Evolutionary conservation across 2,329 filamentous ascomycete genomes (phyloP).

Genomic region (Trichoderma sp.): DNA sequence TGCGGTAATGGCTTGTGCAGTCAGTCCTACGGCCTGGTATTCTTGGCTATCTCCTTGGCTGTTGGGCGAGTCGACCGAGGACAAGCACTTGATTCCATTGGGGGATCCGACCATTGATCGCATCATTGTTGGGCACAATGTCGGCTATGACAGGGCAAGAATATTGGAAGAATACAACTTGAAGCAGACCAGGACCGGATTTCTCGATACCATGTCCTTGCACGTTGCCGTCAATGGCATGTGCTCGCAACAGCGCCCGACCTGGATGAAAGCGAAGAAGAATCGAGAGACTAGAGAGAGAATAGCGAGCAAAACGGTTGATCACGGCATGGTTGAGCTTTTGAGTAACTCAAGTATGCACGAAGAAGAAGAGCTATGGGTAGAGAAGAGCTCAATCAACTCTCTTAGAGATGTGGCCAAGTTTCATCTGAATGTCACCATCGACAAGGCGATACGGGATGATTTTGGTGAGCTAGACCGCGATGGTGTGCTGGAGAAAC

Average conservation of each 20-base stretch:
- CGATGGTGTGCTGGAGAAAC: constrained; percentile 66
- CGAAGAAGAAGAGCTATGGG: constrained; percentile 94
- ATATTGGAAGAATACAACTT: constrained; percentile 88
- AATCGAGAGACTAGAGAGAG: constrained; percentile 81
- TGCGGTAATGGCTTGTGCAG: constrained; percentile 95
- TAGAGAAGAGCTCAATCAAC: constrained; percentile 91
- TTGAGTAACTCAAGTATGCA: constrained; percentile 71
- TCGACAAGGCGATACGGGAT: constrained; percentile 87
- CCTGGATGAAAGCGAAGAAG: constrained; percentile 97
- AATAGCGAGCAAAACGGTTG: constrained; percentile 71
- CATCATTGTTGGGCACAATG: constrained; percentile 90
- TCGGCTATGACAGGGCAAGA: constrained; percentile 90
- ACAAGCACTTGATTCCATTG: constrained; percentile 82
- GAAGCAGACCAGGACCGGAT: constrained; percentile 79
- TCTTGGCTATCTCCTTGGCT: constrained; percentile 97
- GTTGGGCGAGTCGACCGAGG: constrained; percentile 75
- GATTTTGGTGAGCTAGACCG: constrained; percentile 84
- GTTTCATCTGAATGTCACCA: constrained; percentile 88
- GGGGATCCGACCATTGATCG: constrained; percentile 74
- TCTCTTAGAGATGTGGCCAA: constrained; percentile 94
- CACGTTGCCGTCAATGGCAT: constrained; percentile 98
- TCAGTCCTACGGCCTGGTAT: constrained; percentile 90
- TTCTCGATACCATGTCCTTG: constrained; percentile 96
- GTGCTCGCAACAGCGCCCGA: constrained; percentile 94
- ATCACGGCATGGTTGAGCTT: constrained; percentile 70